Evolutionary conservation across 164 flowering plant species (phyloP), one percentile per base, ranked within the genome.

Genomic region (Piper betle): DNA sequence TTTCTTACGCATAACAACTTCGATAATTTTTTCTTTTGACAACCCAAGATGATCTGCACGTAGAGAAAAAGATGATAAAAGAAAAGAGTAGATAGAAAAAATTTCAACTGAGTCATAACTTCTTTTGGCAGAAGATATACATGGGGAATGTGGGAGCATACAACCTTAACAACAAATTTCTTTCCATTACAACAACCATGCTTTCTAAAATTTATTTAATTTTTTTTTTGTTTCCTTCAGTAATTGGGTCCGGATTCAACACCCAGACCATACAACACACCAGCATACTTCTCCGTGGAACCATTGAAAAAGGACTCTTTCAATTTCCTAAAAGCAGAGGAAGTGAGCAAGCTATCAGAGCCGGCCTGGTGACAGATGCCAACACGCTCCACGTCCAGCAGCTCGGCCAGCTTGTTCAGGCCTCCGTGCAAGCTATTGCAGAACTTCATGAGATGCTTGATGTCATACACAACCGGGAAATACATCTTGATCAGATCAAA

Each of bases 281-380:
- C 88, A 40, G 80, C 76, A 67, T 80, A 77, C 64, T 73, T 84
- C 73, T 81, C 86, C 5, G 75, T 60, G 4, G 74, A 75, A 40
- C 84, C 86, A 68, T 53, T 64, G 67, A 80, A 81, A 80, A 69
- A 78, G 37, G 60, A 63, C 19, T 81, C 80, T 66, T 71, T 78
- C 79, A 84, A 64, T 63, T 80, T 84, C 79, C 74, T 84, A 70
- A 84, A 84, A 37, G 84, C 71, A 61, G 72, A 78, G 20, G 75
- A 75, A n/a, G 88, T 84, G 20, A 83, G 80, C 78, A 83, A 71
- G 69, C 88, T 83, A 65, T 83, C 88, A 0, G 88, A 81, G 53
- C 88, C 88, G 4, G 88, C 88, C 67, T 77, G 84, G 55, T 81
- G 85, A 60, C 81, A 77, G 25, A 73, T 60, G 13, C 88, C 88